Conservation (phyloP, 768 basidiomycete genomes). For the Calocybe cyanea region DNA sequence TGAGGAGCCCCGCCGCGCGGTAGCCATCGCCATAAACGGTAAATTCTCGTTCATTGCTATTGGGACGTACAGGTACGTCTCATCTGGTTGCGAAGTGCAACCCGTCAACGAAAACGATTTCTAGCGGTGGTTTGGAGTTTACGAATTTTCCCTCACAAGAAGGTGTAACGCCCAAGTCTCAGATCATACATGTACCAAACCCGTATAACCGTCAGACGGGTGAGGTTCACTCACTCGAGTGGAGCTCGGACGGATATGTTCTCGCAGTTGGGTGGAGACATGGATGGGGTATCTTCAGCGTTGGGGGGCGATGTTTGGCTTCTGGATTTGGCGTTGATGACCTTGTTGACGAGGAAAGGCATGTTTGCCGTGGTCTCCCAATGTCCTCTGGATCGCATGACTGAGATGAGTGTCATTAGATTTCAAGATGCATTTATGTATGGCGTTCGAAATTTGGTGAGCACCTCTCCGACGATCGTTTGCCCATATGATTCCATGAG, state of each 20-base stretch:
- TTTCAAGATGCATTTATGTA: conserved; percentile 87
- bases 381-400: background rate
- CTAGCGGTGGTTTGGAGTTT: conserved; percentile 64
- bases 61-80: conserved; percentile 62
- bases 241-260: conserved; percentile 96
- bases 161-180: conserved; percentile 53
- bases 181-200: conserved; percentile 60
- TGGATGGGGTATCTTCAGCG: conserved; percentile 90
- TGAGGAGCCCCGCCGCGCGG: conserved; percentile 63
- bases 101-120: background rate
- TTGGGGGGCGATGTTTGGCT: conserved; percentile 82
- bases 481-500: conserved; percentile 1
- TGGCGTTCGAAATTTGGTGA: conserved; percentile 71
- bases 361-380: conserved; percentile 13
- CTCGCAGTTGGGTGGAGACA: conserved; percentile 88
- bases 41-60: conserved; percentile 82
- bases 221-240: conserved; percentile 66
- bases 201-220: conserved; percentile 58
- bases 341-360: conserved; percentile 52
- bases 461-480: conserved; percentile 18
- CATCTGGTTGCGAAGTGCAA: background rate
- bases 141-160: conserved; percentile 66
- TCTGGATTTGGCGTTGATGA: conserved; percentile 73
- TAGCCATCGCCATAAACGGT: conserved; percentile 64
- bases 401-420: conserved; percentile 20